Evolutionary conservation across 805 yeast species (phyloP), one percentile per base, ranked within the genome.

Genomic region (Ogataea pini): DNA sequence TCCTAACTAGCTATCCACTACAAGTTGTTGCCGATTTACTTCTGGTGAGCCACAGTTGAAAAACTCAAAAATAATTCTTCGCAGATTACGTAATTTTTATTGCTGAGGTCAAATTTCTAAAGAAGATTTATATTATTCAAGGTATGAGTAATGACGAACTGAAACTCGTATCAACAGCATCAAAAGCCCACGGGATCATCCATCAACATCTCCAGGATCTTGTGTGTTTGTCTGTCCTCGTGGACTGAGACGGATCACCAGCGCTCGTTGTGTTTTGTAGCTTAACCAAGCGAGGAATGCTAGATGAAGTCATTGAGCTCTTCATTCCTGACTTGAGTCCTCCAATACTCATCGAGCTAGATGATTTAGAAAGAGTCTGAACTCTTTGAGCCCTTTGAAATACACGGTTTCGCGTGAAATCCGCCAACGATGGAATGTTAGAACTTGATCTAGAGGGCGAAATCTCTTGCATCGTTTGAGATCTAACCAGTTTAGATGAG

Each of bases 391-490:
- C 7, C 25, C 14, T 31, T 19, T 14, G 16, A 16, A 20, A 4
- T 4, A 17, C 37, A 9, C 37, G 44, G 18, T 13, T 41, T 10
- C 24, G 32, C 19, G 36, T 41, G 44, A 39, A 24, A 29, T 20
- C 22, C 2, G 36, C 36, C 36, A 41, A 19, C 14, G 44, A 41
- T 8, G 51, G 52, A 22, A 49, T 48, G 25, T 47, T 47, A 19
- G 53, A 50, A 20, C 49, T 46, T 28, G 50, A 37, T 36, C 56
- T 47, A 3, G 54, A 48, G 6, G 59, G 55, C 10, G 62, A 55
- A 27, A 58, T 50, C 28, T 50, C 50, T 29, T 51, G 55, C 53
- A 52, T 50, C 13, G 62, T 58, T 19, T 52, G 50, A 10, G 60
- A 57, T 19, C 55, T 52, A 14, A 47, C 46, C 4, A 53, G 41